These are phyloP conservation scores for Backusella tarrabulga DNA, from an alignment of 192 early-diverging fungal species.

Conservation along the genomic window DNA sequence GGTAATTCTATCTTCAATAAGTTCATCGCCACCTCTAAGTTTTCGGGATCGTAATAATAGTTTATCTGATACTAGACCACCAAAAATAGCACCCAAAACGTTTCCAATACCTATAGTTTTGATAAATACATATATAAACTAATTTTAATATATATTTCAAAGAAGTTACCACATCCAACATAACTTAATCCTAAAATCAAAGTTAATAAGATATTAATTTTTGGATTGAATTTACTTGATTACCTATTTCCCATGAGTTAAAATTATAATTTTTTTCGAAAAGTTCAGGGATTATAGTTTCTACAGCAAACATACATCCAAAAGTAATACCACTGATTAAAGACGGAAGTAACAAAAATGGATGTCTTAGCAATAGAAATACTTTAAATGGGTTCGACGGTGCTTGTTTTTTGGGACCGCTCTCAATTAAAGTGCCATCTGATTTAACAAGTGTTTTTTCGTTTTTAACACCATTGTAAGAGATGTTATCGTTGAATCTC, in stretches of 20 bases:
- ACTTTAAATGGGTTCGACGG: conserved; percentile 4
- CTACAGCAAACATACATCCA: conserved; percentile 47
- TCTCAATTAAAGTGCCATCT: background rate
- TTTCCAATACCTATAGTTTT: conserved; percentile 38
- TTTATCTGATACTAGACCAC: conserved; percentile 41
- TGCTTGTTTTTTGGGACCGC: background rate
- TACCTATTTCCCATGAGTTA: conserved; percentile 32
- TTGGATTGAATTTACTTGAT: background rate
- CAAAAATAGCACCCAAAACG: conserved; percentile 39
- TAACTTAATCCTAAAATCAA: background rate
- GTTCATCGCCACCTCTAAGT: conserved; percentile 31
- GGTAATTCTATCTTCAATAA: conserved; percentile 46
- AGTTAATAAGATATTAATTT: too few relatives aligned
- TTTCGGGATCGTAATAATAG: conserved; percentile 33
- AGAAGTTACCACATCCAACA: background rate
- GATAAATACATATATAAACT: conserved; percentile 35
- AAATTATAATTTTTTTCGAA: conserved; percentile 23
- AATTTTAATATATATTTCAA: background rate
- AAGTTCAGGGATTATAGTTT: conserved; percentile 29
- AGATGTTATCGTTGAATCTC: too few relatives aligned
- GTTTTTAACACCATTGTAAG: too few relatives aligned
- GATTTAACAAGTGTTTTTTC: too few relatives aligned
- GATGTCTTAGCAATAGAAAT: conserved; percentile 29
- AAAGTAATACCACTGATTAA: conserved; percentile 43
- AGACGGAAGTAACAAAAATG: conserved; percentile 37